A percentile compares a stretch with the other conserved stretches of the same genome.
Conservation (phyloP, 2,329 filamentous ascomycete genomes). For the Ascosphaera aggregata region DNA sequence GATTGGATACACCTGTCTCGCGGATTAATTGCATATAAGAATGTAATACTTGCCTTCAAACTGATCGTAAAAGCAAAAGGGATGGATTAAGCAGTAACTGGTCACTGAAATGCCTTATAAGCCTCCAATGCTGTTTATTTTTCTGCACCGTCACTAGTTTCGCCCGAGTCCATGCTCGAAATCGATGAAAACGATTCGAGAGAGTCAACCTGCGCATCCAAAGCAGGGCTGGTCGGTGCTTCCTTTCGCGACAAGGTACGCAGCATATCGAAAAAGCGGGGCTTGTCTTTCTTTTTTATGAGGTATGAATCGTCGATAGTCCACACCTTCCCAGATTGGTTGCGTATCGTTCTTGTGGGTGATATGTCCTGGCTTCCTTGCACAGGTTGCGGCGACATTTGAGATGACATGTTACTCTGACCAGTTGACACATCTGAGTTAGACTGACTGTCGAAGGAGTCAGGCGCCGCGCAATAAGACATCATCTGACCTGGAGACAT, state of each 20-base stretch:
- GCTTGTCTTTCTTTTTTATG: slow-evolving; percentile 1
- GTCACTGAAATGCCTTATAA: slow-evolving; percentile 5
- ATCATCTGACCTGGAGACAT: too few species aligned
- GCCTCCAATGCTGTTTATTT: slow-evolving; percentile 4
- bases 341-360: neutral
- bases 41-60: too few species aligned
- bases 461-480: too few species aligned
- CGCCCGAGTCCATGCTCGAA: too few species aligned
- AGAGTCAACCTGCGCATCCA: neutral
- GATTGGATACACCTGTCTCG: too few species aligned
- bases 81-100: slow-evolving; percentile 1
- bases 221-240: neutral
- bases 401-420: too few species aligned
- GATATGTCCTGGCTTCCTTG: neutral
- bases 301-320: neutral
- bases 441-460: too few species aligned
- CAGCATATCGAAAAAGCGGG: slow-evolving; percentile 1
- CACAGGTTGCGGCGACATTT: too few species aligned
- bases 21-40: too few species aligned
- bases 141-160: neutral
- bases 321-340: neutral
- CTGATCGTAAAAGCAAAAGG: too few species aligned
- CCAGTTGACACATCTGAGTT: too few species aligned
- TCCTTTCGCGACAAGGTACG: neutral
- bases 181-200: neutral